Percentiles rank a stretch among this genome's conserved stretches.
Conservation (phyloP, 1,284 basidiomycete species). For the Cronartium quercuum region DNA sequence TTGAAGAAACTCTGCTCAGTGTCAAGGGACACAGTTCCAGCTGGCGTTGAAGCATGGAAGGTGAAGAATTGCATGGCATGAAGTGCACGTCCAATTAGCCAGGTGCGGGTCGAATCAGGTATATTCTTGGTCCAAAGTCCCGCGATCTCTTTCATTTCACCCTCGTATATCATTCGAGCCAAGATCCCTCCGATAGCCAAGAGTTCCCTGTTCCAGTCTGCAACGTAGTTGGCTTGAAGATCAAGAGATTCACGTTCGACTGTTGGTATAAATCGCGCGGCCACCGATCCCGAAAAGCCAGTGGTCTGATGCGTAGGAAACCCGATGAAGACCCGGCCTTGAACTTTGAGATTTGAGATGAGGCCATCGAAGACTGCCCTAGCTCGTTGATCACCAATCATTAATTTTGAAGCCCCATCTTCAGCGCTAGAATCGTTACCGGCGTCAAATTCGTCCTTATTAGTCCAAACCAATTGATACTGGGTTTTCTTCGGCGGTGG, state of each 20-base stretch:
- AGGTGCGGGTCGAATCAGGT: conserved; percentile 48
- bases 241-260: conserved; percentile 95
- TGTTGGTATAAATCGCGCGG: conserved; percentile 89
- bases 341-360: conserved; percentile 52
- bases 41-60: conserved; percentile 79
- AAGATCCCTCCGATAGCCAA: conserved; percentile 71
- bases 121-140: conserved; percentile 48
- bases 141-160: conserved; percentile 60
- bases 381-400: conserved; percentile 50
- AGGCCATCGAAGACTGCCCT: conserved; percentile 49
- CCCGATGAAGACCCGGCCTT: conserved; percentile 68
- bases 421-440: conserved; percentile 55
- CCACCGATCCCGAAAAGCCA: conserved; percentile 83
- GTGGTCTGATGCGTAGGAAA: conserved; percentile 76
- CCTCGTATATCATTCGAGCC: conserved; percentile 75
- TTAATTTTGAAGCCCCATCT: conserved; percentile 54
- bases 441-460: conserved; percentile 78
- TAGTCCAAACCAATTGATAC: conserved; percentile 83
- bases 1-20: conserved; percentile 77
- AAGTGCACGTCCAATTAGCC: conserved; percentile 62
- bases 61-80: conserved; percentile 86
- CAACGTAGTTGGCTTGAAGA: conserved; percentile 50
- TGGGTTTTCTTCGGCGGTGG: conserved; percentile 71
- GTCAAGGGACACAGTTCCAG: conserved; percentile 68
- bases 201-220: conserved; percentile 74